Conservation (phyloP, 495 filamentous ascomycete species). For the Neurospora sp. region DNA sequence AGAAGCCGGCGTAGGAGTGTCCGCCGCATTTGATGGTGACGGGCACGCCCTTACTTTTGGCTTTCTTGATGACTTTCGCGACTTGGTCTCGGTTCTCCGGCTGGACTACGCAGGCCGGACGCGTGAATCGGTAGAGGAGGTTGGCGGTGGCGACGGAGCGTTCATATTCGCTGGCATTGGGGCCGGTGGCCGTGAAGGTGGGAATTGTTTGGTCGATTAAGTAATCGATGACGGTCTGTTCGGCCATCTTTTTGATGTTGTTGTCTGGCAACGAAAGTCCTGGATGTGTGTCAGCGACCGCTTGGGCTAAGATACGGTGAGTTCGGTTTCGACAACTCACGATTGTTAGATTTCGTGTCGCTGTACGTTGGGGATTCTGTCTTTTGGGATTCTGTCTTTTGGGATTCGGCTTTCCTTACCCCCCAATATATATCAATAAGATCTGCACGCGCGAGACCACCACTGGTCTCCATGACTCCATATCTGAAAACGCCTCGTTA, state of each 20-base stretch:
- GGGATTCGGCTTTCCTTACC: too few species aligned
- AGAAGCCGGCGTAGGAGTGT: conserved; percentile 17
- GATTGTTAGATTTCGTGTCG: too few species aligned
- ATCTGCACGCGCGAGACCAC: too few species aligned
- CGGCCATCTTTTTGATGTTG: neutral
- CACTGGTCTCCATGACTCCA: too few species aligned
- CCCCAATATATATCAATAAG: too few species aligned
- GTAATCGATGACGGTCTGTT: neutral
- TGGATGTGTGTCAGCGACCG: too few species aligned
- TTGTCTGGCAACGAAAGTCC: too few species aligned
- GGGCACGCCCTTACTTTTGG: neutral
- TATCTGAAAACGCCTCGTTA: too few species aligned
- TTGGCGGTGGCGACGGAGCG: conserved; percentile 13
- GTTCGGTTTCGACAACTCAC: too few species aligned
- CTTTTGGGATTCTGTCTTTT: too few species aligned
- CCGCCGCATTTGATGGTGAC: conserved; percentile 15
- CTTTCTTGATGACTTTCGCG: neutral
- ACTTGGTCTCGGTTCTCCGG: conserved; percentile 9
- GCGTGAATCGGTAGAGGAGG: conserved; percentile 14
- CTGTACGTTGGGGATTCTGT: too few species aligned
- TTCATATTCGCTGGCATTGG: neutral
- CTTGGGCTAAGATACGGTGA: too few species aligned
- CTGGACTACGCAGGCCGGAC: conserved; percentile 14
- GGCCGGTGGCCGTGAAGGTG: neutral
- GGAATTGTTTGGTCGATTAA: neutral